Conservation (phyloP, 805 yeast genomes). For the Cyberlindnera maritima region DNA sequence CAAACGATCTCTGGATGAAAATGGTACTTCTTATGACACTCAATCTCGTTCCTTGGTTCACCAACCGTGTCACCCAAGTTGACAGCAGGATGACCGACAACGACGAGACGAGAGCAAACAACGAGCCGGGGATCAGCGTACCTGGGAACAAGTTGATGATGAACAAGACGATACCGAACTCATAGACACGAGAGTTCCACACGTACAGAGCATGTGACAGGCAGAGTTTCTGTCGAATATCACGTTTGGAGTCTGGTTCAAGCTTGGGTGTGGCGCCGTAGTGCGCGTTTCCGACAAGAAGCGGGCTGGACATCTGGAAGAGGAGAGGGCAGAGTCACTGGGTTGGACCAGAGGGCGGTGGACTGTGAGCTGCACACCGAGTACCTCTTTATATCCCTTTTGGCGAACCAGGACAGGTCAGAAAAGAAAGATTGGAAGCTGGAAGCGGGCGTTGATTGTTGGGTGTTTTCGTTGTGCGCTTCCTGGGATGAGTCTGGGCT, state of each 20-base stretch:
- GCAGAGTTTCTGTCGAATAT: slow-evolving; percentile 17
- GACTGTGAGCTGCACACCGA: too few species aligned
- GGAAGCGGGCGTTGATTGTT: too few species aligned
- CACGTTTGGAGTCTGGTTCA: not conserved
- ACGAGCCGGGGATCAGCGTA: slow-evolving; percentile 33
- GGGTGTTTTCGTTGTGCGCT: too few species aligned
- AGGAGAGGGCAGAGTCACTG: too few species aligned
- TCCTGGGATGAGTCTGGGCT: too few species aligned
- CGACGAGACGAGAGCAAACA: slow-evolving; percentile 33
- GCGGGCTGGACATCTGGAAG: not conserved
- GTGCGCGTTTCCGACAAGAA: not conserved
- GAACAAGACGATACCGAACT: slow-evolving; percentile 35
- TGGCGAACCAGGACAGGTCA: too few species aligned
- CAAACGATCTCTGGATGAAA: slow-evolving; percentile 23
- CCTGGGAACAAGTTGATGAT: slow-evolving; percentile 35
- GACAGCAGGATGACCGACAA: slow-evolving; percentile 30
- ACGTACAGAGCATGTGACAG: slow-evolving; percentile 35
- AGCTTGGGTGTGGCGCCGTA: slow-evolving; percentile 1
- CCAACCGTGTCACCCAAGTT: slow-evolving; percentile 28
- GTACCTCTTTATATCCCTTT: too few species aligned
- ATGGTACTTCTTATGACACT: slow-evolving; percentile 34
- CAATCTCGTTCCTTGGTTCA: slow-evolving; percentile 31
- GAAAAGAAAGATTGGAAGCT: too few species aligned
- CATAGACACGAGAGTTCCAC: slow-evolving; percentile 40
- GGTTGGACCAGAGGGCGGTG: too few species aligned